Evolutionary conservation across 805 yeast genomes (phyloP).

Genomic region (Zygotorulaspora chibaensis): DNA sequence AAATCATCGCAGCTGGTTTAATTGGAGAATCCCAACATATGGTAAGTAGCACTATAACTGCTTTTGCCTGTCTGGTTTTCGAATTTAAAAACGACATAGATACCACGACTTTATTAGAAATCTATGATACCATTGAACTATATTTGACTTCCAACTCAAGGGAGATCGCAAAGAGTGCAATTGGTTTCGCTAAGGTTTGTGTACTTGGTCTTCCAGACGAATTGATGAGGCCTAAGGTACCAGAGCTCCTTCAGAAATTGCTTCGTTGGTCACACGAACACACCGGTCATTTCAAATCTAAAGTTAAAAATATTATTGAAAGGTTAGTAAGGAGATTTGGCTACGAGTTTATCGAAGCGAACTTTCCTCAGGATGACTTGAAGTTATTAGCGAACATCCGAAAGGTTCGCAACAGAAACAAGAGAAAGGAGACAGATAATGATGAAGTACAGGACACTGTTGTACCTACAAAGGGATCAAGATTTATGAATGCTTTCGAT

Average conservation of each 20-base stretch:
- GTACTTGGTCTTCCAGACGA: constrained; percentile 79
- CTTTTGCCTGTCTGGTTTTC: constrained; percentile 78
- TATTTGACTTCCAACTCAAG: constrained; percentile 86
- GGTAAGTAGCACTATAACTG: constrained; percentile 95
- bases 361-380: constrained; percentile 86
- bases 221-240: constrained; percentile 60
- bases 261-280: constrained; percentile 95
- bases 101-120: constrained; percentile 58
- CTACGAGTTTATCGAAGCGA: constrained; percentile 71
- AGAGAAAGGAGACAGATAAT: constrained; percentile 53
- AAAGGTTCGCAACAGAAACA: constrained; percentile 79
- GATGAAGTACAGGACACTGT: constrained; percentile 18
- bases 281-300: constrained; percentile 89
- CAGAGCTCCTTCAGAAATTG: constrained; percentile 62
- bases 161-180: constrained; percentile 90
- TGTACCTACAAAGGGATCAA: constrained; percentile 38
- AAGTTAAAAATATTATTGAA: constrained; percentile 89
- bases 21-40: constrained; percentile 92
- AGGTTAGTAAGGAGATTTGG: constrained; percentile 88
- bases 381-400: constrained; percentile 81
- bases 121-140: constrained; percentile 80
- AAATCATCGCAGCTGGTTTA: constrained; percentile 93
- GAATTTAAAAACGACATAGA: constrained; percentile 73
- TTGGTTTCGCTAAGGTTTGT: constrained; percentile 91
- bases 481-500: constrained; percentile 83